Evolutionary conservation across 768 basidiomycete genomes (phyloP).

Genomic region (Leccinum truebloodii): DNA sequence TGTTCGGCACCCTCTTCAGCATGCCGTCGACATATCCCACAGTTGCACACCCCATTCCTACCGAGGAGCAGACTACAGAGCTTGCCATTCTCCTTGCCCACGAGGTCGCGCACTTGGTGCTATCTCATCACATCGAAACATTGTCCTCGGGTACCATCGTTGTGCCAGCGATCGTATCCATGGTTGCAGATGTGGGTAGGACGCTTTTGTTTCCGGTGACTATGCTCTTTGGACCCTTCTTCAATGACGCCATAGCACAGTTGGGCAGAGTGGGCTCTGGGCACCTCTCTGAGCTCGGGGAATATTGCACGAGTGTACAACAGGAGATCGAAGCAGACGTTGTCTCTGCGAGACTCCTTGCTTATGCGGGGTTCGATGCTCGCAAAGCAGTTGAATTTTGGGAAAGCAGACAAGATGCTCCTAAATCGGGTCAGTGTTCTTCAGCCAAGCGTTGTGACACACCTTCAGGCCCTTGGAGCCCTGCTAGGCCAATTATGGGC

Average conservation of each 20-base stretch:
- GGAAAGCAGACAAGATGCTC: conserved; percentile 53
- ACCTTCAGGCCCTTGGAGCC: conserved; percentile 14
- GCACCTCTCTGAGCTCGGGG: conserved; percentile 69
- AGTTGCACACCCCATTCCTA: conserved; percentile 53
- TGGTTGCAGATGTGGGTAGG: conserved; percentile 73
- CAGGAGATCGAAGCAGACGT: conserved; percentile 95
- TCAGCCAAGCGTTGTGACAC: conserved; percentile 16
- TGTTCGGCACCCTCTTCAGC: conserved; percentile 47
- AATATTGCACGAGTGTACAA: conserved; percentile 73
- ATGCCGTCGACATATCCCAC: conserved; percentile 34
- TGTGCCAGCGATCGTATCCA: conserved; percentile 75
- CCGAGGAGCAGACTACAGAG: conserved; percentile 80
- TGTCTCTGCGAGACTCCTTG: conserved; percentile 86
- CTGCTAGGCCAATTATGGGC: conserved; percentile 36
- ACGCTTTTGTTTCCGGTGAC: conserved; percentile 86
- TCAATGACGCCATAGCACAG: conserved; percentile 90
- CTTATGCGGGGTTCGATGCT: conserved; percentile 90
- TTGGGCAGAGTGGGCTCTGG: conserved; percentile 75
- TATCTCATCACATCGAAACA: conserved; percentile 91
- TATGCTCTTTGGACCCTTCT: conserved; percentile 91
- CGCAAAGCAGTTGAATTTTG: conserved; percentile 81
- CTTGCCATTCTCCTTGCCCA: conserved; percentile 92
- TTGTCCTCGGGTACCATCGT: conserved; percentile 84
- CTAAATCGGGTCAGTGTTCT: conserved; percentile 23
- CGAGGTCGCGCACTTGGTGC: conserved; percentile 88